Evolutionary conservation across 1,284 basidiomycete species (phyloP).

Genomic region (Neolentinus lepideus): DNA sequence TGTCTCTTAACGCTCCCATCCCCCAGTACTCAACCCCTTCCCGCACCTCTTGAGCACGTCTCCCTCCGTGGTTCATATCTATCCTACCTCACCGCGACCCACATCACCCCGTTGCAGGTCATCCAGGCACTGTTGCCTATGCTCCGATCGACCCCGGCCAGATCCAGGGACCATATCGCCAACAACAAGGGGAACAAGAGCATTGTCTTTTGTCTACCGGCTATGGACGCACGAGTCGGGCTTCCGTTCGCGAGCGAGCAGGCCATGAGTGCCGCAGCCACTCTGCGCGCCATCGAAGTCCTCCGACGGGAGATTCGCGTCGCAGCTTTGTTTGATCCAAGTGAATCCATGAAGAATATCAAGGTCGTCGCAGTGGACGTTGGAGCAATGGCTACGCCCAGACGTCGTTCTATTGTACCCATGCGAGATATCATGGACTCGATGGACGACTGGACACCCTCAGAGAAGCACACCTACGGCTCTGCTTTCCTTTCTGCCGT

Average conservation of each 20-base stretch:
- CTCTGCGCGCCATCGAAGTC: constrained; percentile 60
- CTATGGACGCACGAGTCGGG: constrained; percentile 60
- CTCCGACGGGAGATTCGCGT: constrained; percentile 63
- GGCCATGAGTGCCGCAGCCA: constrained; percentile 68
- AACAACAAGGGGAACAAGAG: constrained; percentile 43
- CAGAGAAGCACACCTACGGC: neutral
- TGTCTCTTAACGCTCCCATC: constrained; percentile 58
- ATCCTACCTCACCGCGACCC: constrained; percentile 61
- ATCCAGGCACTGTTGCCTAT: constrained; percentile 72
- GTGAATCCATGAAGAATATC: constrained; percentile 52
- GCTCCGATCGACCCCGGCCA: constrained; percentile 52
- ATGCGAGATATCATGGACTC: neutral
- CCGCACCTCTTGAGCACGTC: constrained; percentile 65
- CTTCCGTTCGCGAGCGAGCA: constrained; percentile 60
- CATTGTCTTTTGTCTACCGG: constrained; percentile 65
- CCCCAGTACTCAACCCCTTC: constrained; percentile 23
- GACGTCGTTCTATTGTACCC: neutral
- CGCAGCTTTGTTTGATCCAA: constrained; percentile 41
- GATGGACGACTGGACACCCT: constrained; percentile 1
- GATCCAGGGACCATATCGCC: constrained; percentile 33
- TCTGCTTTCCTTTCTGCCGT: constrained; percentile 46
- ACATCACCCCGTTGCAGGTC: constrained; percentile 66
- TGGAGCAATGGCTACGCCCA: constrained; percentile 37
- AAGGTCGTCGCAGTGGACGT: constrained; percentile 62
- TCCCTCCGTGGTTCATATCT: constrained; percentile 56